Conservation (phyloP, 2,329 filamentous ascomycete species). For the Xylaria digitata region DNA sequence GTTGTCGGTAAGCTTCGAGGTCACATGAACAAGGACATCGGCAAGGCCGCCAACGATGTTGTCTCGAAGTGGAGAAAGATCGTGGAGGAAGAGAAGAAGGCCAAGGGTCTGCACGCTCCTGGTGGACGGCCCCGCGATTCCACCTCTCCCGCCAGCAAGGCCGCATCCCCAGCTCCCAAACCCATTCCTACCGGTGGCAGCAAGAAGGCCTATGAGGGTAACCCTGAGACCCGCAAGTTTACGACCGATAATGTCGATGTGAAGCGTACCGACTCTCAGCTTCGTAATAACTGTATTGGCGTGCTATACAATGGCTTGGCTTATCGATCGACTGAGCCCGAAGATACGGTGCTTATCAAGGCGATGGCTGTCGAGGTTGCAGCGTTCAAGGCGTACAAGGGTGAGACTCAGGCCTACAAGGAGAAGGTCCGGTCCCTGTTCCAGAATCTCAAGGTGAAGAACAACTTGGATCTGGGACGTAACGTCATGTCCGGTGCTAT, state of each 20-base stretch:
- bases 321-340: conserved; percentile 75
- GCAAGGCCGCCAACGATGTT: conserved; percentile 80
- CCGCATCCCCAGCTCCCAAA: conserved; percentile 56
- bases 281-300: conserved; percentile 86
- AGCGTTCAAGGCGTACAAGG: conserved; percentile 75
- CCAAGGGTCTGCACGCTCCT: conserved; percentile 51
- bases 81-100: conserved; percentile 73
- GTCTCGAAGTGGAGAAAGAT: conserved; percentile 88
- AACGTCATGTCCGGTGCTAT: conserved; percentile 83
- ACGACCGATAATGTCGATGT: conserved; percentile 83
- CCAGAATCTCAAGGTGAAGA: conserved; percentile 93
- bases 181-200: conserved; percentile 59
- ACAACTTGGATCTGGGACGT: conserved; percentile 80
- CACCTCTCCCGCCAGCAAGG: conserved; percentile 61
- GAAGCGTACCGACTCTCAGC: conserved; percentile 77
- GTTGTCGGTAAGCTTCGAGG: conserved; percentile 83
- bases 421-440: conserved; percentile 92
- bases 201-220: conserved; percentile 66
- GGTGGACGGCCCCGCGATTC: conserved; percentile 59
- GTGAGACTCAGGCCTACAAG: conserved; percentile 81
- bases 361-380: conserved; percentile 86
- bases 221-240: conserved; percentile 83
- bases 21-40: conserved; percentile 84
- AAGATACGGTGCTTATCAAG: conserved; percentile 77
- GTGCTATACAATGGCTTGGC: conserved; percentile 92